Conservation (phyloP, 2,329 filamentous ascomycete species). For the Seiridium unicorne region DNA sequence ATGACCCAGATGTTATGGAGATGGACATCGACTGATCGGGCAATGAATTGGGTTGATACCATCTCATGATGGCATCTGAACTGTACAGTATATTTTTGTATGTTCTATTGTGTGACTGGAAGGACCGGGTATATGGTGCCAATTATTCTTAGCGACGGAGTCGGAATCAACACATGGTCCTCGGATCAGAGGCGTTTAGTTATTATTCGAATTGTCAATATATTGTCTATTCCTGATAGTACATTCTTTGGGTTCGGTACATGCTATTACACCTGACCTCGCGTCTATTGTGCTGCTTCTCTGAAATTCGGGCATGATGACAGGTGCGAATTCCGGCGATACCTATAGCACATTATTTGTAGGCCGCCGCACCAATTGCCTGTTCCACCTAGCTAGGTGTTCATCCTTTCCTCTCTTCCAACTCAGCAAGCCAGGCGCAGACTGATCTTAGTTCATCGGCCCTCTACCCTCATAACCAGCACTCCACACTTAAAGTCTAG, state of each 20-base stretch:
- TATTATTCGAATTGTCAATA: background rate
- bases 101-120: background rate
- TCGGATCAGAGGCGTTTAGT: background rate
- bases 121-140: background rate
- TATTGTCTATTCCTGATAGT: constrained; percentile 32
- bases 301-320: no score
- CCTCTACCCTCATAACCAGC: no score
- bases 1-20: constrained; percentile 37
- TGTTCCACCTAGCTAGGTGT: no score
- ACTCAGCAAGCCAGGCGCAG: no score
- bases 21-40: constrained; percentile 23
- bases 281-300: background rate
- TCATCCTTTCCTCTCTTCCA: no score
- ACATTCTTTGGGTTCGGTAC: background rate
- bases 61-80: no score
- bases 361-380: no score
- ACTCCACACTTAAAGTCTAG: constrained; percentile 3
- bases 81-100: background rate
- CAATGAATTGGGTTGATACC: no score
- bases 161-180: background rate
- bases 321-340: no score
- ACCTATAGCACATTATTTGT: no score
- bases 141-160: background rate
- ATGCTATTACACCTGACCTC: background rate
- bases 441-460: no score